Conservation (phyloP, 345 rosid species). For the Viola odorata region DNA sequence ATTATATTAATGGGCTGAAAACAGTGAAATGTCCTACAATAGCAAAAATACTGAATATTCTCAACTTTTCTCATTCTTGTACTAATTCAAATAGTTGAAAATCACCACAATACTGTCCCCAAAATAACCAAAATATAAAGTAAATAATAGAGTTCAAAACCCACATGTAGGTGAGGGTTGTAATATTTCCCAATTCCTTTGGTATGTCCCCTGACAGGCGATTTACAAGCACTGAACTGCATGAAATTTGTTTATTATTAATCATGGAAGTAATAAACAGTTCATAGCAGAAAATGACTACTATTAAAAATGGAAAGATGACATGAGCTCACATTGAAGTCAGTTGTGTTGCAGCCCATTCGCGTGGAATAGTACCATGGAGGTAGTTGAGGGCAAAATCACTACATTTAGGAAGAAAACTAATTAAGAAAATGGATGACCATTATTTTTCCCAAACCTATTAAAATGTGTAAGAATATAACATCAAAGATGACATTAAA, state of each 20-base stretch:
- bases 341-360: constrained; percentile 48
- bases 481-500: not conserved
- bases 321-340: constrained; percentile 40
- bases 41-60: too few species aligned
- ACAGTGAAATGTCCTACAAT: too few species aligned
- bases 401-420: constrained; percentile 13
- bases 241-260: not conserved
- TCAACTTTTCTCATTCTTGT: too few species aligned
- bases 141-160: constrained; percentile 16
- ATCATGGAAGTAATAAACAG: not conserved
- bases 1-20: not conserved
- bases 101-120: not conserved
- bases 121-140: not conserved
- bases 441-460: not conserved
- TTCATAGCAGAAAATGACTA: not conserved
- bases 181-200: constrained; percentile 36
- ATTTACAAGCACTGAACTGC: constrained; percentile 50
- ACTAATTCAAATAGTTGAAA: not conserved
- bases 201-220: constrained; percentile 53
- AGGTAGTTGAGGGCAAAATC: constrained; percentile 57
- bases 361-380: constrained; percentile 44
- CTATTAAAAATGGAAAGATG: not conserved
- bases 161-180: constrained; percentile 43
- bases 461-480: not conserved
- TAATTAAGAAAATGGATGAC: not conserved